Evolutionary conservation across 2,329 filamentous ascomycete species (phyloP).

Genomic region (Cladophialophora immunda): DNA sequence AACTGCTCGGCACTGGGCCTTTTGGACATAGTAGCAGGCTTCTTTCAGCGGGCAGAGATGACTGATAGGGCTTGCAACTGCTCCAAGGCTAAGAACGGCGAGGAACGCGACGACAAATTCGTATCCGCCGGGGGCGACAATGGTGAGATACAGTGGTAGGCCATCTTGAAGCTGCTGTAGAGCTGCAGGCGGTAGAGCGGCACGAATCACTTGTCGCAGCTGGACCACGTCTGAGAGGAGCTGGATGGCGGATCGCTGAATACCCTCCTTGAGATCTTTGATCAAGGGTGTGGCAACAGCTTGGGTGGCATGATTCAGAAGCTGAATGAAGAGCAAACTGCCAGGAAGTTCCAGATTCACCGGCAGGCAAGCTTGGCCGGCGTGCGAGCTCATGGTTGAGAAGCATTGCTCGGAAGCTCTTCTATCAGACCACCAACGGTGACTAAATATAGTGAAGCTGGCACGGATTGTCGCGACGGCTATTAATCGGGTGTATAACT

Average conservation of each 20-base stretch:
- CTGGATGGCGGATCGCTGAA: constrained; percentile 44
- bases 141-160: constrained; percentile 48
- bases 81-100: constrained; percentile 55
- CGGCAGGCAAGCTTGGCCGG: too few species aligned
- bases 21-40: constrained; percentile 41
- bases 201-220: constrained; percentile 39
- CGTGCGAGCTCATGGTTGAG: too few species aligned
- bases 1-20: background rate
- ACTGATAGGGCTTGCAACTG: constrained; percentile 55
- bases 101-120: constrained; percentile 58
- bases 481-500: too few species aligned
- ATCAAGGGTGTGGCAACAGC: constrained; percentile 32
- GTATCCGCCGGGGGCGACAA: constrained; percentile 57
- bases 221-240: constrained; percentile 44
- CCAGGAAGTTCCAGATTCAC: too few species aligned
- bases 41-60: constrained; percentile 40
- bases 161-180: constrained; percentile 8
- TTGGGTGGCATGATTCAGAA: too few species aligned
- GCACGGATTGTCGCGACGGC: too few species aligned
- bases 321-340: too few species aligned
- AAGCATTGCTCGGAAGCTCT: too few species aligned
- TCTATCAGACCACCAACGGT: too few species aligned
- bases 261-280: constrained; percentile 42
- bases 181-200: background rate
- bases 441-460: too few species aligned